Evolutionary conservation across 306 rosid genomes (phyloP).

Genomic region (Cicer bijugum): DNA sequence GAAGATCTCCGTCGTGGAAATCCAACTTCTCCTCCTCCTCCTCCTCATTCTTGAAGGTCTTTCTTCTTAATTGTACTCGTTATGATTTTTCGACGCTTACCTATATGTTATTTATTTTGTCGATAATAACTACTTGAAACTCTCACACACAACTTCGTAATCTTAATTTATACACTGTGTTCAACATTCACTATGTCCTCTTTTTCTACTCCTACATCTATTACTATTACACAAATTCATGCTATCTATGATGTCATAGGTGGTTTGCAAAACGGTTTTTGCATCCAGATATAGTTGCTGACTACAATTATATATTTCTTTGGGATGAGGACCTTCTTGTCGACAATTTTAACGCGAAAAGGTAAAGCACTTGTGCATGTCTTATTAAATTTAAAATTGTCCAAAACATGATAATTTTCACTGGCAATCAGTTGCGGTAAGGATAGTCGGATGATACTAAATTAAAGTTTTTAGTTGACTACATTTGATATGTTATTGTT

Average conservation of each 20-base stretch:
- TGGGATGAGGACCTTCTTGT: slow-evolving; percentile 99
- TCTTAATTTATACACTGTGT: no score
- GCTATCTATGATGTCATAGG: slow-evolving; percentile 52
- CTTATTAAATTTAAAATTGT: background rate
- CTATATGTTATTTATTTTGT: no score
- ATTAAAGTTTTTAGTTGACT: slow-evolving; percentile 22
- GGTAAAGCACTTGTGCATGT: slow-evolving; percentile 48
- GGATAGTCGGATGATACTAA: slow-evolving; percentile 25
- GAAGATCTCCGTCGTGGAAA: no score
- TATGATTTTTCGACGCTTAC: no score
- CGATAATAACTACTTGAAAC: no score
- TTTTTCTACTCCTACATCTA: background rate
- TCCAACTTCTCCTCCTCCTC: no score
- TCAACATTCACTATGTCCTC: no score
- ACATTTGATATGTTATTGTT: slow-evolving; percentile 10
- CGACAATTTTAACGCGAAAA: slow-evolving; percentile 71
- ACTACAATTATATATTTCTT: slow-evolving; percentile 79
- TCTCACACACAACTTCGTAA: no score
- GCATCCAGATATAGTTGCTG: slow-evolving; percentile 90
- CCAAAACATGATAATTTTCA: background rate
- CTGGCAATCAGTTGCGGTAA: slow-evolving; percentile 1
- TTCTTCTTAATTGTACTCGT: no score
- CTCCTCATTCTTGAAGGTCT: no score
- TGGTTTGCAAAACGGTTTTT: slow-evolving; percentile 96
- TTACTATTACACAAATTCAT: slow-evolving; percentile 25